phyloP scores from a whole-genome alignment of 2,329 filamentous ascomycete species.

The Iodosphaeria phyllophila region DNA sequence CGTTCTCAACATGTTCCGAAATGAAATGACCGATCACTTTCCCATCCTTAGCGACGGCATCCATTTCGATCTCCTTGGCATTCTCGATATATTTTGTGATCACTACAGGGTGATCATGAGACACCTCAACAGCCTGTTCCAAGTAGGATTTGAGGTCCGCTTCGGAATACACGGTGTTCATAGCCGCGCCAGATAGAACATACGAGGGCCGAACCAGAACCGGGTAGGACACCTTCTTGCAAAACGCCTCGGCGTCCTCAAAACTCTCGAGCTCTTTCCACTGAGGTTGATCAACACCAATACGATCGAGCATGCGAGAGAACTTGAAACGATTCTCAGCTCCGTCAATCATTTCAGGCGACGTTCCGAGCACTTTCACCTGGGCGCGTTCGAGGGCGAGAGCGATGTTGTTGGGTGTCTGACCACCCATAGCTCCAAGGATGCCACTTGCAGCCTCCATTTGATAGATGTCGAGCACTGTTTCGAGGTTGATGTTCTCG shows the following conservation, averaged over 20 bases:
- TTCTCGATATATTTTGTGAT: constrained; percentile 99
- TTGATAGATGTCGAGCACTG: constrained; percentile 82
- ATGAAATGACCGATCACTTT: constrained; percentile 89
- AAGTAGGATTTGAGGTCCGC: constrained; percentile 80
- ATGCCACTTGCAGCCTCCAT: constrained; percentile 70
- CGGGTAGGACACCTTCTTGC: constrained; percentile 74
- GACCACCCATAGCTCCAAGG: constrained; percentile 88
- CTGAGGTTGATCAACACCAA: constrained; percentile 85
- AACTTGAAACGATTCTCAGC: constrained; percentile 98
- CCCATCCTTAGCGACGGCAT: constrained; percentile 83
- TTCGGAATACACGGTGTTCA: constrained; percentile 98
- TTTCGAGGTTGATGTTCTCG: constrained; percentile 84
- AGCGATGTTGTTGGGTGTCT: constrained; percentile 96
- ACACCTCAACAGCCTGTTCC: constrained; percentile 81
- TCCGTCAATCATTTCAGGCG: constrained; percentile 95
- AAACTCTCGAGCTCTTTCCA: constrained; percentile 98
- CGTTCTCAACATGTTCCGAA: constrained; percentile 96
- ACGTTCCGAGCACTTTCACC: constrained; percentile 85
- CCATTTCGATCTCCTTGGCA: constrained; percentile 99
- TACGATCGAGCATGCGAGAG: constrained; percentile 90
- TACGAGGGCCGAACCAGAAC: constrained; percentile 93
- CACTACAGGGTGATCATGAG: constrained; percentile 86
- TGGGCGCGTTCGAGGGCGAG: constrained; percentile 74
- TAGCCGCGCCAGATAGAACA: constrained; percentile 88
- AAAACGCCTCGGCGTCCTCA: constrained; percentile 76